Base-by-base conservation (phyloP, 345 rosid genomes). In the Ailanthus altissimus region DNA sequence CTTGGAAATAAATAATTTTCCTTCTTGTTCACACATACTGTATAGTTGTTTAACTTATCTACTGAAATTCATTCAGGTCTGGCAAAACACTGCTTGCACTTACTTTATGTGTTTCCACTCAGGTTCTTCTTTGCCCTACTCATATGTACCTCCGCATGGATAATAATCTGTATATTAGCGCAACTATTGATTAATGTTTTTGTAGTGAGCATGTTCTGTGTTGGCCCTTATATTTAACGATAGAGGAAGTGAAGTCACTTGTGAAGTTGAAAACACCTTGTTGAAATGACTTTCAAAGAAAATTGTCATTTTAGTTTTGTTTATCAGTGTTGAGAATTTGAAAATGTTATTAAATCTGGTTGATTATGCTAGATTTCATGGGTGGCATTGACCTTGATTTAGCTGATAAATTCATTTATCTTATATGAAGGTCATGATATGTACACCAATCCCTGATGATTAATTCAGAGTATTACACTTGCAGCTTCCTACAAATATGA, bases 1-100 rank as follows among this genome's bases (percentile, higher is more conserved):
- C 8, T 5, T 7, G 40, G 8, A 12, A 8, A 54, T 23, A 11
- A 75, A 8, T 42, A 13, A 18, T 36, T 69, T 25, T 15, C 38
- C 58, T 59, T 43, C 8, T 9, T 56, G 50, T 61, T 38, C 57
- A 62, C 81, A 21, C 51, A 58, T 73, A 49, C 74, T 3, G 54
- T 13, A 69, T 8, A 21, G 66, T 28, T 15, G 50, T 5, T n/a
- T 73, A 43, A 67, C 12, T 75, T 72, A 51, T 42, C 5, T 77
- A n/a, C 40, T 28, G 53, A 58, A 42, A 18, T 78, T 64, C 51
- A 53, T 81, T 80, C 86, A 94, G 93, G 88, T 94, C 92, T 77
- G 97, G 98, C 81, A 93, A 93, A 83, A 94, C 97, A 46, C 97
- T 93, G 78, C 90, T 94, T 46, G 98, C 96, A 32, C 93, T 89